These are phyloP conservation scores for Fusarium verticillioides DNA, from an alignment of 2,329 filamentous ascomycete species.

Conservation along the genomic window DNA sequence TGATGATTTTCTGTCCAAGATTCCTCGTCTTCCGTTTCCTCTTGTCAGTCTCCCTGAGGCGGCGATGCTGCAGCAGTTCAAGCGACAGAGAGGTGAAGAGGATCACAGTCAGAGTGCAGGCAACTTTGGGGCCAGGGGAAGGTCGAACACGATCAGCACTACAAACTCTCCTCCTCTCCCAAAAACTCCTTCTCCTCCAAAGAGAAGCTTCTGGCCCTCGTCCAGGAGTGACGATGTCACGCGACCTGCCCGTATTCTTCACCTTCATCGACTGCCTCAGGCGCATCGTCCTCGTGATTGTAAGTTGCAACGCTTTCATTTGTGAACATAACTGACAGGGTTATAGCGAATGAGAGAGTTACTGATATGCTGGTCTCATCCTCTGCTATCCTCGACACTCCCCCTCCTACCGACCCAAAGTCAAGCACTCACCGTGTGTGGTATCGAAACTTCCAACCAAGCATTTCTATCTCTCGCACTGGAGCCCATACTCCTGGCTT, in stretches of 20 bases:
- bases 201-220: conserved; percentile 16
- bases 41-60: conserved; percentile 54
- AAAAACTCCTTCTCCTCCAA: conserved; percentile 42
- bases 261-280: conserved; percentile 8
- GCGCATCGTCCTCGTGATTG: conserved; percentile 28
- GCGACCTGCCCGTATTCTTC: conserved; percentile 33
- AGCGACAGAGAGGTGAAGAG: conserved; percentile 50
- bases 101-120: conserved; percentile 49
- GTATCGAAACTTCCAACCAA: conserved; percentile 19
- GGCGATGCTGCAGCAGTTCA: conserved; percentile 48
- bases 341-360: conserved; percentile 37
- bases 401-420: conserved; percentile 15
- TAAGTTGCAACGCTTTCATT: conserved; percentile 11
- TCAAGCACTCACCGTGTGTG: conserved; percentile 14
- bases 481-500: conserved; percentile 40
- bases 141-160: conserved; percentile 49
- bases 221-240: conserved; percentile 1
- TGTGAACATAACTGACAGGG: background rate
- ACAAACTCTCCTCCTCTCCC: conserved; percentile 41
- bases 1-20: conserved; percentile 37
- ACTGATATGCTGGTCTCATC: conserved; percentile 41
- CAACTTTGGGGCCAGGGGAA: conserved; percentile 41
- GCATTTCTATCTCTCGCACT: conserved; percentile 7
- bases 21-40: conserved; percentile 49
- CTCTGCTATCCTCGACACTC: conserved; percentile 41